Base-by-base conservation (phyloP, 805 yeast genomes). In the Suhomyces xylopsoci region DNA sequence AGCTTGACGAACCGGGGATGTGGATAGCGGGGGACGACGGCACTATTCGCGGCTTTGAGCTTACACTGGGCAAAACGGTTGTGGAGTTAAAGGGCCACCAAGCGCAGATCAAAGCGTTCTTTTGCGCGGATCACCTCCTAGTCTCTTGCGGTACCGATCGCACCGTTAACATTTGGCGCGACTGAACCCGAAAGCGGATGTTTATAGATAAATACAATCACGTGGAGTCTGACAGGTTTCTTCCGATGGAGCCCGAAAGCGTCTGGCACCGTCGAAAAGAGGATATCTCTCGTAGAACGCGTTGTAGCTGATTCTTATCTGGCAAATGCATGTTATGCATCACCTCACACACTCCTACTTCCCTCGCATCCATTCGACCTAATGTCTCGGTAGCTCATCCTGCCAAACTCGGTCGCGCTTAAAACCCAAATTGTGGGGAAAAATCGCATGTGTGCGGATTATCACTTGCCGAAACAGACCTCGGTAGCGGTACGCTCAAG, bases 21-120 rank as follows among this genome's bases (percentile, higher is more conserved):
- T 86, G 91, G 90, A 73, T 85, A 0, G 69, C 79, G 47, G 85
- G 90, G 2, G 91, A 87, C 56, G 91, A 86, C 63, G 93, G 92
- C 0, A 54, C 64, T 0, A 60, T 87, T 1, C 63, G 90, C 45
- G 91, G 90, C 0, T 61, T 85, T 8, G 86, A 85, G 58, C 55
- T 84, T 5, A 10, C 80, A 73, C 20, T 62, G 57, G 55, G 69
- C 65, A 17, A 63, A 66, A 47, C 74, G 51, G 56, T 72, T 55
- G 58, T 62, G 63, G 56, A 67, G 59, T n/a, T 70, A 58, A 32
- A 71, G 62, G 69, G 58, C 12, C 78, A 73, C 64, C 71, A 72
- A 1, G 83, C 84, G 1, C 71, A 82, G 38, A 77, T 85, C 38
- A 83, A 82, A 59, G 62, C 78, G 22, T 34, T 47, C 7, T n/a